Evolutionary conservation across 306 rosid species (phyloP).

Genomic region (Cucurbita ficifolia): DNA sequence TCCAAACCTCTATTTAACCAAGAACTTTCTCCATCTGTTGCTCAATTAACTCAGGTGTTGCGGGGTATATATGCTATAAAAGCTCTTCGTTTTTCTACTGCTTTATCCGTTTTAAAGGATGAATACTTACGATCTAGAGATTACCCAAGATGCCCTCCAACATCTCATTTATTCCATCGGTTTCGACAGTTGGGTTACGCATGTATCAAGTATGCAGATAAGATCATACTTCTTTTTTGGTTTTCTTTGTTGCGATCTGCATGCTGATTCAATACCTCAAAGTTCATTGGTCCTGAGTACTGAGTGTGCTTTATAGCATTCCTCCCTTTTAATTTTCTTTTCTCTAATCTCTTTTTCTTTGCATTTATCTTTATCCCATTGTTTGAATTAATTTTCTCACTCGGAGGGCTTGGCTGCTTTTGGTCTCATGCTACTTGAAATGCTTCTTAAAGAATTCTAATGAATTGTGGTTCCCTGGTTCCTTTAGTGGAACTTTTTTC

Average conservation of each 20-base stretch:
- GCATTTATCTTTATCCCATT: neutral
- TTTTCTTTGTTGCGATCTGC: neutral
- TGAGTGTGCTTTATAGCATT: neutral
- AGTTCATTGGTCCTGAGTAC: neutral
- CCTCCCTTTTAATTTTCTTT: neutral
- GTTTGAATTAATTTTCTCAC: neutral
- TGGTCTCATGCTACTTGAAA: neutral
- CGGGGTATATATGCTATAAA: constrained; percentile 87
- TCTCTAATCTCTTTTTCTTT: neutral
- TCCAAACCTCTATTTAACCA: neutral
- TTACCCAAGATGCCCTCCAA: constrained; percentile 94
- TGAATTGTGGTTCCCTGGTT: neutral
- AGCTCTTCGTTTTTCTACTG: constrained; percentile 77
- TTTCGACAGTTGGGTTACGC: constrained; percentile 90
- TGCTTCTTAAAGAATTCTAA: neutral
- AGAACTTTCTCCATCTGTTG: constrained; percentile 16
- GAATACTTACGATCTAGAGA: constrained; percentile 95
- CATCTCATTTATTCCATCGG: constrained; percentile 79
- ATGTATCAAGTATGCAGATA: constrained; percentile 67
- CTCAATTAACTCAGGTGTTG: constrained; percentile 48
- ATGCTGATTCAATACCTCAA: neutral
- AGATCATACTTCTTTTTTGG: neutral
- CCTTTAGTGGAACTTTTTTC: neutral
- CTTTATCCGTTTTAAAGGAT: constrained; percentile 78
- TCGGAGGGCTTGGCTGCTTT: neutral